These are phyloP conservation scores for Saturnispora serradocipensis DNA, from an alignment of 805 yeast genomes.

Conservation along the genomic window DNA sequence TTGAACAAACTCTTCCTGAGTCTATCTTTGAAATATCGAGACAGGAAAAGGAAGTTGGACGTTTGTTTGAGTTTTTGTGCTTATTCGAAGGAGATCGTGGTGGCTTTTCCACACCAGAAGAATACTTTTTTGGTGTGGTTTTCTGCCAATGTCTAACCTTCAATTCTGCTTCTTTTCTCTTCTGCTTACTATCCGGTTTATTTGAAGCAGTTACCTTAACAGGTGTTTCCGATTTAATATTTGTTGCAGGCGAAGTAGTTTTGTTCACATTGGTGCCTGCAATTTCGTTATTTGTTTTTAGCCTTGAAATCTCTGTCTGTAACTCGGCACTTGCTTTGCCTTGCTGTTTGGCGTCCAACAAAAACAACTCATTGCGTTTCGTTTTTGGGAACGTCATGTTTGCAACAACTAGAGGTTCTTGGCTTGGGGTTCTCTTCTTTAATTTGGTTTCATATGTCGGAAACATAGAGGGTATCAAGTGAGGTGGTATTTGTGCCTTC, in stretches of 20 bases:
- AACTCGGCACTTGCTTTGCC: background rate
- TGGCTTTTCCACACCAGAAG: background rate
- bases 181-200: background rate
- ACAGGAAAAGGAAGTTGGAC: background rate
- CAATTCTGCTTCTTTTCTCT: background rate
- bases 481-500: slow-evolving; percentile 17
- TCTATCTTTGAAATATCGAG: background rate
- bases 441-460: background rate
- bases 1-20: background rate
- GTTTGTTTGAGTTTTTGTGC: background rate
- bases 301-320: too few species aligned
- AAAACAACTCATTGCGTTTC: background rate
- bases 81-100: background rate
- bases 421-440: background rate
- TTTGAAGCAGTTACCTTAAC: background rate
- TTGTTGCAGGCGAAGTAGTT: background rate
- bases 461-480: slow-evolving; percentile 20
- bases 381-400: background rate
- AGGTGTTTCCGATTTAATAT: background rate
- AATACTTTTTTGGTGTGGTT: background rate
- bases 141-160: background rate
- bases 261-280: background rate
- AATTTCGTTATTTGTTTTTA: background rate
- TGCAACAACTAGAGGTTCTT: background rate
- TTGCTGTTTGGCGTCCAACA: background rate